Evolutionary conservation across 257 asterid genomes (phyloP), one percentile per base, ranked within the genome.

Genomic region (Capsicum pubescens): DNA sequence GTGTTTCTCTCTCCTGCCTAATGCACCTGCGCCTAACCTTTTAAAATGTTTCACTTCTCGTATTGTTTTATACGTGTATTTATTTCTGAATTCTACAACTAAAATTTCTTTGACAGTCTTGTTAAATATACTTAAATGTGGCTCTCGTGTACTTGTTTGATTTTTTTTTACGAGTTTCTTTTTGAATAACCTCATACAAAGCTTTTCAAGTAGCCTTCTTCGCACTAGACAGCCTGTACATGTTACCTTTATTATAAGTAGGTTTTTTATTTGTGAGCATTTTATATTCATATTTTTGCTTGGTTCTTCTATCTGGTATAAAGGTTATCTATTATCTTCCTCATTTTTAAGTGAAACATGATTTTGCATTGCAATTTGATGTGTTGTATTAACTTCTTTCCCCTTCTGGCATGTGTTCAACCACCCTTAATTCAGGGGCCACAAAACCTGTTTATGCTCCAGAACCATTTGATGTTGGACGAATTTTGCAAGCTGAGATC

Each of bases 391-490:
- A 76, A 76, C 26, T 52, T 52, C 4, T 14, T 8, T 15, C 39
- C 81, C 7, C 19, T 71, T 8, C 14, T 1, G 44, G 52, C 79
- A 76, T 8, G 48, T 68, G 44, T 81, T 85, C 13, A 36, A 86
- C 66, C 68, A 58, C 82, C 80, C 79, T 84, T 26, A 60, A 71
- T 46, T 58, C 92, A 94, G 99, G 98, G 85, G 99, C 99, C 74
- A 94, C 92, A 36, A 97, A 97, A 87, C 82, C 93, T 81, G 82
- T 86, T 85, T 97, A 97, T 87, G 99, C 98, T 76, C 99, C 98
- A 7, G 99, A 97, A 89, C 98, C 99, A 19, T 87, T 89, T 87
- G 99, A 97, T 78, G 97, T 97, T 85, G 99, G 98, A 78, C 90
- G 97, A 90, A 83, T 93, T 70, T 87, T 97, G 90, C 93, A 92